Evolutionary conservation across 1,139 yeast species (phyloP), one percentile per base, ranked within the genome.

Genomic region (Candida tetrigidarum): DNA sequence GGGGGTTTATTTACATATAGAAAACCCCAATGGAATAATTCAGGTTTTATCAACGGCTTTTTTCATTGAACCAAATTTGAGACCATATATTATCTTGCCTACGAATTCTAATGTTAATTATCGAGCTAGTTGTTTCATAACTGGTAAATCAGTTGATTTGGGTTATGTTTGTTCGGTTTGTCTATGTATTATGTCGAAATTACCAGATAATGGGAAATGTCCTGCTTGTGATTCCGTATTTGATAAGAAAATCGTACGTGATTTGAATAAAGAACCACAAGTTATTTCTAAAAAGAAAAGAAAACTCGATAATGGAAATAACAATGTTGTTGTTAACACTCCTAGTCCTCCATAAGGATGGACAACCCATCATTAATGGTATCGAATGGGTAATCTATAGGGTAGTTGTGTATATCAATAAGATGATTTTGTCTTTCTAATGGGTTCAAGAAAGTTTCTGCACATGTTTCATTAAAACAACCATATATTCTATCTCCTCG

Each of bases 91-190:
- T 28, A 84, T 90, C 32, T 71, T 89, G 37, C 97, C 98, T 1
- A 86, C 96, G 1, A 86, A 86, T 58, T 82, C 90, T 4, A 84
- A 88, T 52, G 96, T 93, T 36, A 96, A 93, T 63, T 95, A 93
- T 62, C 73, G 96, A 51, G 97, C 99, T 1, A 91, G 96, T 27
- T 93, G 99, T 64, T 93, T 90, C 59, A 69, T 91, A 20, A 90
- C 97, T 0, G 93, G 95, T 23, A 81, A 83, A 54, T 85, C 93
- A 3, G 93, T 95, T 12, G 97, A 95, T 55, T 78, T 93, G 41
- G 99, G 98, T 0, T 92, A 80, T 56, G 98, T 95, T 3, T 95
- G 99, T 64, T 86, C 96, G 19, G 97, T 95, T 22, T 95, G 99
- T 62, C 71, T 95, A 20, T 92, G 98, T 62, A 88, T 74, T 30